Evolutionary conservation across 2,329 filamentous ascomycete genomes (phyloP), one percentile per base, ranked within the genome.

Genomic region (Arthrobotrys iridis): DNA sequence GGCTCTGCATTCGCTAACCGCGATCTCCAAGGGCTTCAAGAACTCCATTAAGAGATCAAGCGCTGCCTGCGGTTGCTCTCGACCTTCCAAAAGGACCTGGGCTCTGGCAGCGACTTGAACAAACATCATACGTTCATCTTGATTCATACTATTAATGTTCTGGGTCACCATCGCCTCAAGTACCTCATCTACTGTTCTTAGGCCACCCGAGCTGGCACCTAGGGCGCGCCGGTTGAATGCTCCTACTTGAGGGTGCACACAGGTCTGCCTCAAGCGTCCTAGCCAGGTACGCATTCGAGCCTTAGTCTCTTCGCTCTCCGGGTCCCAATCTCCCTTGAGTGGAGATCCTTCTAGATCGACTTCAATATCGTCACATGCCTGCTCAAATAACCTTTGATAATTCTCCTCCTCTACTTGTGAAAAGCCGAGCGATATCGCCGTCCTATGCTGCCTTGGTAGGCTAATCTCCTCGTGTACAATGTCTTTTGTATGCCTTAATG

Each of bases 391-490:
- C 4, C 89, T 87, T 43, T 87, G 85, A 79, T 98, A 98, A 80
- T 96, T 89, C 80, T 97, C 92, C 80, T 97, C 92, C 80, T 98
- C 95, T 8, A 98, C 88, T 0, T 92, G 88, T 96, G 0, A 95
- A 93, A 81, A 97, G 89, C 0, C 91, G 95, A 70, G 98, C 92
- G 8, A 96, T 90, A 77, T 76, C 1, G 59, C 65, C 4, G 93
- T 89, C 7, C 95, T 89, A 79, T 91, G 93, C 80, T 99, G 95
- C 0, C 88, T 85, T 7, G 95, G 95, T 8, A 99, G 82, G 1
- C 85, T 85, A 37, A 98, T 85, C 79, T 99, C 93, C 70, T 91
- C 85, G 37, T 93, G 87, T 6, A 98, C 88, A 22, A 88, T 85
- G 22, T 90, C 88, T 81, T 98, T 99, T 1, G 90, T 96, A 81